phyloP scores from a whole-genome alignment of 1,284 basidiomycete genomes.

The Cryptococcus maquisensis region DNA sequence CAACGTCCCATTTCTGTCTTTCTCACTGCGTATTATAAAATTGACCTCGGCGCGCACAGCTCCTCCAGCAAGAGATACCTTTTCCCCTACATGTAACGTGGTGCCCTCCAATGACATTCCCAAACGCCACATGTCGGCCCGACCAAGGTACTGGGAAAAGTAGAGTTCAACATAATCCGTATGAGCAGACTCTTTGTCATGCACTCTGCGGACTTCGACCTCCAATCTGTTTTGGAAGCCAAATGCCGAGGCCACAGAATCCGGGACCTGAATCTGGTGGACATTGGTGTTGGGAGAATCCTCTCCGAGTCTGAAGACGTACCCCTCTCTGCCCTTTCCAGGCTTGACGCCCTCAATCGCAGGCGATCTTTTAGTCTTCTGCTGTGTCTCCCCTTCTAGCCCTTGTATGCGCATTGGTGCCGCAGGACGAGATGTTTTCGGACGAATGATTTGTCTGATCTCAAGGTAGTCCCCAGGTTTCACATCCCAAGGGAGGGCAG shows the following conservation, averaged over 20 bases:
- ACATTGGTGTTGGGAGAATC: conserved; percentile 31
- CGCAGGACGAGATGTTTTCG: neutral
- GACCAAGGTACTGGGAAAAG: conserved; percentile 87
- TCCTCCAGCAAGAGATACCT: conserved; percentile 52
- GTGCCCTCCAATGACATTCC: conserved; percentile 60
- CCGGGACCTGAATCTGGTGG: conserved; percentile 44
- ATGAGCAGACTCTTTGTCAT: conserved; percentile 54
- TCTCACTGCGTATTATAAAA: conserved; percentile 55
- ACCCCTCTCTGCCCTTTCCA: conserved; percentile 35
- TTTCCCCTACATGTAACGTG: conserved; percentile 60
- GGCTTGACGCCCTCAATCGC: conserved; percentile 34
- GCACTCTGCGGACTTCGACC: conserved; percentile 47
- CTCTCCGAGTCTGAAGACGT: conserved; percentile 39
- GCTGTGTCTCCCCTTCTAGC: conserved; percentile 8
- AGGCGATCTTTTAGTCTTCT: conserved; percentile 8
- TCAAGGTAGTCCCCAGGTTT: conserved; percentile 41
- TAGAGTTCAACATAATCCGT: conserved; percentile 82
- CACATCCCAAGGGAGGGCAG: conserved; percentile 34
- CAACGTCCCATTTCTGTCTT: conserved; percentile 21
- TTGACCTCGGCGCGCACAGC: conserved; percentile 74
- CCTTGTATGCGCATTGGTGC: neutral
- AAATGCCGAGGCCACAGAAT: conserved; percentile 42
- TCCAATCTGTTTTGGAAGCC: conserved; percentile 45
- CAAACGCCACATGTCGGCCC: conserved; percentile 89
- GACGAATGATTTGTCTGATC: conserved; percentile 26